phyloP scores from a whole-genome alignment of 179 eudicot genomes.

The Beta corolliflora region DNA sequence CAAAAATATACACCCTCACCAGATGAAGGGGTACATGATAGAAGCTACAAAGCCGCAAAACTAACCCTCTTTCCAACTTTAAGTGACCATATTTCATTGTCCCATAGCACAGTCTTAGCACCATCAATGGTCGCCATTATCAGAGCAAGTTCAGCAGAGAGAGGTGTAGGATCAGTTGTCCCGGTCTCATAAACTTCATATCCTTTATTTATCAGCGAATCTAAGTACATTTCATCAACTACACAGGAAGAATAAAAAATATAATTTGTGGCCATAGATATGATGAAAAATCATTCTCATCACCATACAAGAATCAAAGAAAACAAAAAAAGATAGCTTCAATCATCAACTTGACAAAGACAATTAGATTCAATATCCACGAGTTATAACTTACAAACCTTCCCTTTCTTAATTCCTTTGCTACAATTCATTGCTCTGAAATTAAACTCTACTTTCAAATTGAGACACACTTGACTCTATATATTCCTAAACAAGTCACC shows the following conservation, averaged over 20 bases:
- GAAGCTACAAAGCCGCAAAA: conserved; percentile 1
- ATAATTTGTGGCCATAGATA: not conserved
- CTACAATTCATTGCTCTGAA: too few species aligned
- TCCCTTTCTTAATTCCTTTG: too few species aligned
- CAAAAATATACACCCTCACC: not conserved
- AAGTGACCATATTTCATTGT: conserved; percentile 69
- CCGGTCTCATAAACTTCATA: conserved; percentile 65
- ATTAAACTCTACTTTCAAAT: not conserved
- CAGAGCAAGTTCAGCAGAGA: too few species aligned
- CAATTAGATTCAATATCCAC: too few species aligned
- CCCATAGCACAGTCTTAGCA: too few species aligned
- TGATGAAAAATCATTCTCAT: not conserved
- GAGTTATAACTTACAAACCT: too few species aligned
- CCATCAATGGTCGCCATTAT: too few species aligned
- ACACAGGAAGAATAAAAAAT: conserved; percentile 13
- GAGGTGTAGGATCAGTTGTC: conserved; percentile 19
- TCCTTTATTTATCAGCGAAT: conserved; percentile 91
- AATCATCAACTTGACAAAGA: not conserved
- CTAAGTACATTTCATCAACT: conserved; percentile 99
- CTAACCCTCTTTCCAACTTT: conserved; percentile 87
- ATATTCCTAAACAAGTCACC: not conserved
- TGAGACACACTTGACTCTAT: not conserved
- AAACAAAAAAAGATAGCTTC: not conserved
- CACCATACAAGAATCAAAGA: not conserved
- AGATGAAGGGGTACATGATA: not conserved